These are phyloP conservation scores for Sequoiadendron giganteum DNA, from an alignment of 75 land plant species.

Conservation along the genomic window DNA sequence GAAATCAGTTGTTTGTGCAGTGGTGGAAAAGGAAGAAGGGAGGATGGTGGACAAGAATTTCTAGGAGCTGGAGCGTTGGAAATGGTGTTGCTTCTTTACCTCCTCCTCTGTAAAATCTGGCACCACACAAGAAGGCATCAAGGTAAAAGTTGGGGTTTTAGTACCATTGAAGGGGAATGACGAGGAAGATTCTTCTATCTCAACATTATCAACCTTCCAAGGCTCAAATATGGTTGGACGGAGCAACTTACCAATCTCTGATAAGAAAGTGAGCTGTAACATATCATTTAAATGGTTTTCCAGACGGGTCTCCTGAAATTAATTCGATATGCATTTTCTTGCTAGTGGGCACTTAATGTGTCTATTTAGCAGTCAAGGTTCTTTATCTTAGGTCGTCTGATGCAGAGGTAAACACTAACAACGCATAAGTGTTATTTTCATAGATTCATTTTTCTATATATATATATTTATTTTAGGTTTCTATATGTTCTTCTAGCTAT, in stretches of 20 bases:
- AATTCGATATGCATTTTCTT: slow-evolving; percentile 34
- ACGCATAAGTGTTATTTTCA: background rate
- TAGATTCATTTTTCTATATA: background rate
- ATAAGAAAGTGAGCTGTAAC: slow-evolving; percentile 77
- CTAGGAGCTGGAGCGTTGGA: no score
- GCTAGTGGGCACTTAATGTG: background rate
- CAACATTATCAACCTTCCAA: slow-evolving; percentile 31
- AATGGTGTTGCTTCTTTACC: no score
- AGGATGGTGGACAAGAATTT: no score
- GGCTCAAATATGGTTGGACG: slow-evolving; percentile 67
- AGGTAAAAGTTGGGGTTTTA: slow-evolving; percentile 36
- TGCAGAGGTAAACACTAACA: background rate
- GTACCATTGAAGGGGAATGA: slow-evolving; percentile 24
- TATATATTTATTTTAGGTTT: background rate
- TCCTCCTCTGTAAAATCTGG: no score
- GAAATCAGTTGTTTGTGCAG: no score
- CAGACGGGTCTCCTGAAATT: slow-evolving; percentile 45
- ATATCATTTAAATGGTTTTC: slow-evolving; percentile 43
- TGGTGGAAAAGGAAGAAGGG: no score
- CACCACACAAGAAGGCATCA: no score
- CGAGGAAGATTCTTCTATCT: slow-evolving; percentile 21
- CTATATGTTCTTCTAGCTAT: background rate
- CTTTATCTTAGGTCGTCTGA: background rate
- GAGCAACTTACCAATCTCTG: slow-evolving; percentile 23
- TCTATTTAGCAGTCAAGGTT: background rate